phyloP scores from a whole-genome alignment of 306 rosid genomes.

The Citrullus mucosospermus region DNA sequence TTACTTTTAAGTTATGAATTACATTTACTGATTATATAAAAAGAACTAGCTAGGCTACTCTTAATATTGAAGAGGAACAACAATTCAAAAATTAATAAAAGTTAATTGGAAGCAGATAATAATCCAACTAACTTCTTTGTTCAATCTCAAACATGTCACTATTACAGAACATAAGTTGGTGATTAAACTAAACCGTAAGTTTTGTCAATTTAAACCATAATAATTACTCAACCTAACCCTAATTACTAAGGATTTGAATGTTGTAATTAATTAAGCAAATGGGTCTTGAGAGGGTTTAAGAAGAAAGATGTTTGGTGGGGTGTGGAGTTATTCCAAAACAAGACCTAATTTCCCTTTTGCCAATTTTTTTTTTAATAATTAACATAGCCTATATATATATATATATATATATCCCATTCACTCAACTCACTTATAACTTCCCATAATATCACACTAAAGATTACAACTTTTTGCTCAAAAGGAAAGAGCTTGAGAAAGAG shows the following conservation, averaged over 20 bases:
- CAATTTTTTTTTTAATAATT: background rate
- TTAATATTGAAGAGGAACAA: background rate
- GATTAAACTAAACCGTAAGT: no score
- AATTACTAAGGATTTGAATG: background rate
- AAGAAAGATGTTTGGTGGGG: background rate
- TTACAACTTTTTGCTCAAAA: constrained; percentile 41
- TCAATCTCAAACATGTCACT: no score
- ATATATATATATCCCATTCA: constrained; percentile 16
- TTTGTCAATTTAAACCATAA: background rate
- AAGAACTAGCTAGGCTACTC: background rate
- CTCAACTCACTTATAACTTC: constrained; percentile 12
- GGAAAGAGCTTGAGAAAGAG: constrained; percentile 4
- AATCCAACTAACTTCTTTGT: no score
- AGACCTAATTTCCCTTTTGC: constrained; percentile 9
- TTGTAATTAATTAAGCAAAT: background rate
- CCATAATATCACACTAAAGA: constrained; percentile 32
- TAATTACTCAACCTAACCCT: background rate
- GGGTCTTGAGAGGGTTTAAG: background rate
- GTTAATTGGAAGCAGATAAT: background rate
- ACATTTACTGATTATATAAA: background rate
- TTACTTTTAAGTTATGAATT: background rate
- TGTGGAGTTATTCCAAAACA: background rate
- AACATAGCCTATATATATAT: background rate
- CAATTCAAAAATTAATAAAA: background rate
- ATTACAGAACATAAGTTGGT: background rate